Evolutionary conservation across 345 rosid species (phyloP).

Genomic region (Heritiera fomes): DNA sequence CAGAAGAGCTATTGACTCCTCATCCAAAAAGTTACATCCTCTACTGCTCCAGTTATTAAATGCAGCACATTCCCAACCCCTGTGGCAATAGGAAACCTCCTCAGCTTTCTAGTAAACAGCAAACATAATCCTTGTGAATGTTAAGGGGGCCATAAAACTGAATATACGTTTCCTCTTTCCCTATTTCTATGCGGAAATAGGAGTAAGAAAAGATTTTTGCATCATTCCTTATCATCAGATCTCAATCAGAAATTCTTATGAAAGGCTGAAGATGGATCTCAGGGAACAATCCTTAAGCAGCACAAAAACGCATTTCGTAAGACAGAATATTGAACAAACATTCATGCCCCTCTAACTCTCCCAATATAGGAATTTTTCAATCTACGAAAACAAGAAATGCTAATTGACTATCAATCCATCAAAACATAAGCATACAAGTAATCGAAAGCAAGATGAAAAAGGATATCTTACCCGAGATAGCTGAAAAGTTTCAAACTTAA

Average conservation of each 20-base stretch:
- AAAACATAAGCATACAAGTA: background rate
- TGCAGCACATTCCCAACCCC: conserved; percentile 1
- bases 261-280: background rate
- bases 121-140: background rate
- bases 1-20: no score
- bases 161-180: background rate
- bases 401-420: background rate
- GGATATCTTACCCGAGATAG: conserved; percentile 63
- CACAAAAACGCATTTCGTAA: background rate
- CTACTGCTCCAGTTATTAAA: background rate
- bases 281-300: background rate
- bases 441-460: background rate
- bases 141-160: background rate
- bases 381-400: background rate
- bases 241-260: background rate
- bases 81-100: background rate
- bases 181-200: background rate
- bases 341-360: background rate
- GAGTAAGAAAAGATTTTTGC: background rate
- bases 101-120: background rate
- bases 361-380: background rate
- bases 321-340: background rate
- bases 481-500: conserved; percentile 61
- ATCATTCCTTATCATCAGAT: background rate
- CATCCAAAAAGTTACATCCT: background rate